Evolutionary conservation across 1,284 basidiomycete species (phyloP).

Genomic region (Austroboletus novae-zelandiae): DNA sequence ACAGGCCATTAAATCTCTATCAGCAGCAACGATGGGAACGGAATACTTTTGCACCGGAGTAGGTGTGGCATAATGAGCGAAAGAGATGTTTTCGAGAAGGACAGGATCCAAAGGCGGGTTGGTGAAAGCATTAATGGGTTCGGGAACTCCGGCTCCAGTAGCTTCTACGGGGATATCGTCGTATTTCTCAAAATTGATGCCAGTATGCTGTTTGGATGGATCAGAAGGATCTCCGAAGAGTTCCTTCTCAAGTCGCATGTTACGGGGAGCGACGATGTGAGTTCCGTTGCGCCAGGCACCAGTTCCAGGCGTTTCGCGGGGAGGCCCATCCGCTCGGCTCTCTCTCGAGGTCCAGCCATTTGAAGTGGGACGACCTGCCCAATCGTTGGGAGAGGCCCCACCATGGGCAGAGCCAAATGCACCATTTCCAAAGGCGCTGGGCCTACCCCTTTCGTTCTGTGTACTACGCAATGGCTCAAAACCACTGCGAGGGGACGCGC

Average conservation of each 20-base stretch:
- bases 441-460: conserved; percentile 45
- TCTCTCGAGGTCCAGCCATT: conserved; percentile 39
- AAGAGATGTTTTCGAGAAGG: conserved; percentile 92
- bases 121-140: conserved; percentile 87
- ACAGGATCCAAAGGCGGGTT: conserved; percentile 90
- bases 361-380: conserved; percentile 41
- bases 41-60: conserved; percentile 99
- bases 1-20: conserved; percentile 97
- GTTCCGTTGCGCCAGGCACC: conserved; percentile 90
- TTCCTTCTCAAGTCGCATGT: conserved; percentile 90
- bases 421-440: conserved; percentile 37
- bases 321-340: conserved; percentile 40
- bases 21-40: conserved; percentile 93
- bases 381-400: conserved; percentile 42
- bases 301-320: conserved; percentile 59
- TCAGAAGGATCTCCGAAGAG: conserved; percentile 91
- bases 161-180: conserved; percentile 99
- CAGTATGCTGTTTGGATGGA: conserved; percentile 84
- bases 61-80: conserved; percentile 90
- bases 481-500: conserved; percentile 57
- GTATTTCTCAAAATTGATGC: conserved; percentile 99
- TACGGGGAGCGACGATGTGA: conserved; percentile 80
- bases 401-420: conserved; percentile 38
- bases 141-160: conserved; percentile 93
- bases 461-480: conserved; percentile 48